These are phyloP conservation scores for Ceratocystis cubensis DNA, from an alignment of 2,329 filamentous ascomycete genomes.

Conservation along the genomic window DNA sequence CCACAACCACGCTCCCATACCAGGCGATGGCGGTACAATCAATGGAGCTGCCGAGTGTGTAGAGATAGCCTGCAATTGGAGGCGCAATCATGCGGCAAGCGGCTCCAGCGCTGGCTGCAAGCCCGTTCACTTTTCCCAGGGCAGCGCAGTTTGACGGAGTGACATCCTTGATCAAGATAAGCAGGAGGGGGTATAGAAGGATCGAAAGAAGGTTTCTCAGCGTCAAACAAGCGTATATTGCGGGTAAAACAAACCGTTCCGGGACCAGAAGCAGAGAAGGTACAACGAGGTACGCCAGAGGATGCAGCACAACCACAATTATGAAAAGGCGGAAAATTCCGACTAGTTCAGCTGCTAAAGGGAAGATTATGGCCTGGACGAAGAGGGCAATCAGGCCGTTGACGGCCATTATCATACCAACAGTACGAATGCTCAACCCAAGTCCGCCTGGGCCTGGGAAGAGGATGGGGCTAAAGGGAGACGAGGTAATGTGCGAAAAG, in stretches of 20 bases:
- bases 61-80: conserved; percentile 50
- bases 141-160: conserved; percentile 41
- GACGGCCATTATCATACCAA: conserved; percentile 49
- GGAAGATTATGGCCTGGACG: conserved; percentile 49
- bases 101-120: conserved; percentile 53
- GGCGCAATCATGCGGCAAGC: conserved; percentile 56
- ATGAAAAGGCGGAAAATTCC: conserved; percentile 50
- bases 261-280: conserved; percentile 47
- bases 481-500: conserved; percentile 25
- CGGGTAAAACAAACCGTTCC: conserved; percentile 37
- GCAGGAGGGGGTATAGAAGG: conserved; percentile 51
- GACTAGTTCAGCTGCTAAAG: conserved; percentile 43
- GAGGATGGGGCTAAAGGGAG: conserved; percentile 19
- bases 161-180: conserved; percentile 56
- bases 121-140: conserved; percentile 52
- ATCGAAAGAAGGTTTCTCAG: conserved; percentile 51
- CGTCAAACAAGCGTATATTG: conserved; percentile 46
- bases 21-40: conserved; percentile 51
- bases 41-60: conserved; percentile 43
- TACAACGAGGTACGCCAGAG: conserved; percentile 47
- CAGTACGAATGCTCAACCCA: conserved; percentile 48
- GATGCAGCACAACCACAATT: conserved; percentile 46
- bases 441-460: conserved; percentile 43
- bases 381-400: conserved; percentile 48
- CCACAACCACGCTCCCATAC: conserved; percentile 48